Evolutionary conservation across 192 early-diverging fungal genomes (phyloP), one percentile per base, ranked within the genome.

Genomic region (Coemansia sp.): DNA sequence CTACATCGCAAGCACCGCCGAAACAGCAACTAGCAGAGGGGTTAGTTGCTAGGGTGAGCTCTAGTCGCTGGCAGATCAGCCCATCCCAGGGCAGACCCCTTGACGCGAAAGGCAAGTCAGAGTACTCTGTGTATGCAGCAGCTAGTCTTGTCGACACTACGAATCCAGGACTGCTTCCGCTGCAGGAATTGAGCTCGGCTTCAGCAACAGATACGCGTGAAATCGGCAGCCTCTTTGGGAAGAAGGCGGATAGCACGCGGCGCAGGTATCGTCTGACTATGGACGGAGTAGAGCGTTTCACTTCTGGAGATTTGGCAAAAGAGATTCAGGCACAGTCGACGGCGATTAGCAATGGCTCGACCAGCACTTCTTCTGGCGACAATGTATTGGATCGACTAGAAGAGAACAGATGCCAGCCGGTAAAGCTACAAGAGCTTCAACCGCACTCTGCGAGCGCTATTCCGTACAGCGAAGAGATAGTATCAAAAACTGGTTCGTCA

Each of bases 181-280:
- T 25, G 32, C 59, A 38, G 15, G 59, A 36, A 14, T 12, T 39
- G 59, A 25, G 21, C 21, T 61, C 37, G 11, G 59, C 59, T 1
- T 21, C 19, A n/a, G 10, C 59, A 12, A 23, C 21, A 2, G 37
- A 61, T n/a, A 39, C 59, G 59, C 59, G 10, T 37, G 71, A 62
- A 8, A 76, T 82, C 42, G 62, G 58, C 39, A 68, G 57, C 57
- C 37, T 82, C 42, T 50, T 82, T 70, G 79, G 63, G 1, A 41
- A 66, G 48, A 76, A 70, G 57, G 68, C 67, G 1, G 34, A 62
- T 5, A 67, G 58, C 19, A 66, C 70, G 15, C 65, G 62, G 21
- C 79, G 79, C 21, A 69, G 61, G 8, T 82, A 82, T 57, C 79
- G 79, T 8, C 68, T 37, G 41, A 38, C 62, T 12, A 32, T 34